Evolutionary conservation across 257 asterid species (phyloP).

Genomic region (Anisodus tanguticus): DNA sequence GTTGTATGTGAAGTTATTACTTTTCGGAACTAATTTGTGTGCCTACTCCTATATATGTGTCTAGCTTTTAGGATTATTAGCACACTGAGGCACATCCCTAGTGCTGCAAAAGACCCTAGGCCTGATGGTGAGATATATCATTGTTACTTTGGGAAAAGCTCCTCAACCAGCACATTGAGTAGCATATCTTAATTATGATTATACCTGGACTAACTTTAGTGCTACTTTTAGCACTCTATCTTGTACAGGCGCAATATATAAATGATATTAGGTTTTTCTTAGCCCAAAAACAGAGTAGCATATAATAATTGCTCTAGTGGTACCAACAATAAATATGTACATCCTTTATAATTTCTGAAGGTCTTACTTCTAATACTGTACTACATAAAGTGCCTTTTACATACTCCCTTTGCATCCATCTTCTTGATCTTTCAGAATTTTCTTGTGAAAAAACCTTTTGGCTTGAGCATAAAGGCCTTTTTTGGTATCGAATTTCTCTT

Average conservation of each 20-base stretch:
- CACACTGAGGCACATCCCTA: background rate
- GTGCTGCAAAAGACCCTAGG: conserved; percentile 19
- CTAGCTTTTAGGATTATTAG: conserved; percentile 11
- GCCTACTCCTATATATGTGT: conserved; percentile 24
- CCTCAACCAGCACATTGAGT: background rate
- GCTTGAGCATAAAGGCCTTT: background rate
- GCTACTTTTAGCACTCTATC: background rate
- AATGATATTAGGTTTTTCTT: background rate
- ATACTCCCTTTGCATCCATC: background rate
- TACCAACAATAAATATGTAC: background rate
- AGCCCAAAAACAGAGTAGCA: background rate
- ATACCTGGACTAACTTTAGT: background rate
- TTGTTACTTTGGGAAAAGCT: background rate
- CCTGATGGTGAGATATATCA: background rate
- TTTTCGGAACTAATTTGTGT: conserved; percentile 19
- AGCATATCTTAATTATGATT: conserved; percentile 1
- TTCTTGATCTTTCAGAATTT: background rate
- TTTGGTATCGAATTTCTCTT: background rate
- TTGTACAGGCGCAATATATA: conserved; percentile 1
- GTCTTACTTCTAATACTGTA: background rate
- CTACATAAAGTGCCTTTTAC: background rate
- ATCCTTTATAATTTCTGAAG: background rate
- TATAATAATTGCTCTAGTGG: conserved; percentile 4
- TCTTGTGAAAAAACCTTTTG: background rate
- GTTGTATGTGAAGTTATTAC: background rate